These are phyloP conservation scores for Ustilago esculenta DNA, from an alignment of 1,284 basidiomycete species.

Conservation along the genomic window DNA sequence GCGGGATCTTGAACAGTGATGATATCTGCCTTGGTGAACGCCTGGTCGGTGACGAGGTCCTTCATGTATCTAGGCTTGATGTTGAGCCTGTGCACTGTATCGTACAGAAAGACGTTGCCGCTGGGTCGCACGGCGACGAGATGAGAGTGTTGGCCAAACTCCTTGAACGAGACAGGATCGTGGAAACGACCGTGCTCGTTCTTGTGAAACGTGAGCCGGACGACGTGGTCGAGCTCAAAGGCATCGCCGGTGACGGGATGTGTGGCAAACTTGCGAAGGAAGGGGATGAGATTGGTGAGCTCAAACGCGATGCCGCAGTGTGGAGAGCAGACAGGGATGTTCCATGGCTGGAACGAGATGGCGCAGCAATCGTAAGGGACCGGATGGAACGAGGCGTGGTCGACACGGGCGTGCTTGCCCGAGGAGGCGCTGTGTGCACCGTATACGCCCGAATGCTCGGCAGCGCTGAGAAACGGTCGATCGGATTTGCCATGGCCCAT, in stretches of 20 bases:
- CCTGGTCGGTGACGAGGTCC: slow-evolving; percentile 82
- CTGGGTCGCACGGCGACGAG: slow-evolving; percentile 68
- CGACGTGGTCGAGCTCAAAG: slow-evolving; percentile 80
- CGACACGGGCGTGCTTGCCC: slow-evolving; percentile 69
- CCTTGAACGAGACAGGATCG: slow-evolving; percentile 69
- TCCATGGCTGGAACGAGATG: slow-evolving; percentile 88
- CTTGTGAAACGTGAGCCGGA: slow-evolving; percentile 84
- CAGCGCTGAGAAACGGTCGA: slow-evolving; percentile 54
- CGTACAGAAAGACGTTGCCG: slow-evolving; percentile 88
- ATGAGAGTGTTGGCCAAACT: slow-evolving; percentile 71
- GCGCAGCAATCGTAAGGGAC: slow-evolving; percentile 90
- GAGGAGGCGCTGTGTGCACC: slow-evolving; percentile 54
- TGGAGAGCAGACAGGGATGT: slow-evolving; percentile 85
- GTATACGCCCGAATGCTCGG: slow-evolving; percentile 60
- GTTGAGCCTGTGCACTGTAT: slow-evolving; percentile 74
- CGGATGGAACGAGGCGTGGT: slow-evolving; percentile 68
- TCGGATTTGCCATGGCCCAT: slow-evolving; percentile 64
- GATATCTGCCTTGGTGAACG: slow-evolving; percentile 86
- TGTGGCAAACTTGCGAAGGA: slow-evolving; percentile 75
- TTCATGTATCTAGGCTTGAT: slow-evolving; percentile 78
- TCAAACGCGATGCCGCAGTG: slow-evolving; percentile 70
- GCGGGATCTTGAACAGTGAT: slow-evolving; percentile 77
- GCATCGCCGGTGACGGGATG: slow-evolving; percentile 91
- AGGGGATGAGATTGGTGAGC: slow-evolving; percentile 81
- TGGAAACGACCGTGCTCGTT: slow-evolving; percentile 59